These are phyloP conservation scores for Fusarium scirpi DNA, from an alignment of 2,329 filamentous ascomycete genomes.

Conservation along the genomic window DNA sequence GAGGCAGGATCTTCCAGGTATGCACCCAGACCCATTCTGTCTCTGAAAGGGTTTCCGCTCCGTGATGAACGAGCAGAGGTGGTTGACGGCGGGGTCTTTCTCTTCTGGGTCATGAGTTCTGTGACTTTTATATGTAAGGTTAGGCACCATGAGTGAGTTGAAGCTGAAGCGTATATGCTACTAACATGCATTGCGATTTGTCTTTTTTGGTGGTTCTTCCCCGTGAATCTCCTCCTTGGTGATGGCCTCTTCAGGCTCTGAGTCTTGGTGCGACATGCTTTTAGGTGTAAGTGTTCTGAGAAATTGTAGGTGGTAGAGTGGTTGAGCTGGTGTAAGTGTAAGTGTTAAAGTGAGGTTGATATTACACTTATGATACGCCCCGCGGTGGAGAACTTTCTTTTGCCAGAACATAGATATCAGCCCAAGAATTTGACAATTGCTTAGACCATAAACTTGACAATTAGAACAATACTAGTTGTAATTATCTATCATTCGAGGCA, in stretches of 20 bases:
- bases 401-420: not conserved
- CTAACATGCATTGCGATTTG: slow-evolving; percentile 59
- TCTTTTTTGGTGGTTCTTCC: slow-evolving; percentile 45
- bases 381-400: slow-evolving; percentile 26
- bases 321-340: not conserved
- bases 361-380: slow-evolving; percentile 28
- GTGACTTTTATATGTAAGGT: slow-evolving; percentile 36
- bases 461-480: not conserved
- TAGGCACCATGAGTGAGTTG: not conserved
- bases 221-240: slow-evolving; percentile 57
- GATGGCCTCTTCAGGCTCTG: slow-evolving; percentile 56
- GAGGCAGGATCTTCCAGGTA: slow-evolving; percentile 75
- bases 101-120: slow-evolving; percentile 55
- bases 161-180: not conserved
- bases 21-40: slow-evolving; percentile 71
- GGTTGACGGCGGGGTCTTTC: slow-evolving; percentile 46
- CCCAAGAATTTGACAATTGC: not conserved
- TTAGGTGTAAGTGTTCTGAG: not conserved
- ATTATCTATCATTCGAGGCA: not conserved
- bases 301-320: not conserved
- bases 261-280: slow-evolving; percentile 45
- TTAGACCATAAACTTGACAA: not conserved
- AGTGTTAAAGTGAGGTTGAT: slow-evolving; percentile 6
- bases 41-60: slow-evolving; percentile 55
- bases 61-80: slow-evolving; percentile 31